A percentile compares a stretch with the other conserved stretches of the same genome.
phyloP scores from a whole-genome alignment of 1,139 yeast species.

The Kurtzmaniella quercitrusa region DNA sequence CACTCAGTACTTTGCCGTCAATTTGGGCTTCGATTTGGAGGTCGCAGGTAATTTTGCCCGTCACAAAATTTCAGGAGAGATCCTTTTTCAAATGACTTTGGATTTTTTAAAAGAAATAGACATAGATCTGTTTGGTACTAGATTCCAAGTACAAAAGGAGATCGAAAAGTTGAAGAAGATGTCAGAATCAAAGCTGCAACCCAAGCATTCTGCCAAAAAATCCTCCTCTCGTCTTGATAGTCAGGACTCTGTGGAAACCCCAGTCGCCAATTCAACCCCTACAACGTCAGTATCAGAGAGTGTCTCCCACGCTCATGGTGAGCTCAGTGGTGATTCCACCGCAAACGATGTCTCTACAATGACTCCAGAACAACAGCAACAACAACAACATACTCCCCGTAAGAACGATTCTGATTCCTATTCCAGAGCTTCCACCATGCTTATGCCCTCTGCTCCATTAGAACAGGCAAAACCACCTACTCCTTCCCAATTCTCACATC shows the following conservation, averaged over 20 bases:
- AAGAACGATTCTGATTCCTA: conserved; percentile 2
- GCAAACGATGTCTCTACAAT: no score
- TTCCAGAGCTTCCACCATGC: conserved; percentile 8
- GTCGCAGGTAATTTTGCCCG: conserved; percentile 76
- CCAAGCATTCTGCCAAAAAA: not conserved
- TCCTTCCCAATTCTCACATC: conserved; percentile 19
- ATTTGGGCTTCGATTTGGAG: conserved; percentile 66
- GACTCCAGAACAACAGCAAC: no score
- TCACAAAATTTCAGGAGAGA: conserved; percentile 86
- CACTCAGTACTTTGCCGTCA: conserved; percentile 61
- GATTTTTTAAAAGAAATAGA: conserved; percentile 87
- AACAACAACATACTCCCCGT: not conserved
- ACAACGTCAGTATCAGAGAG: conserved; percentile 1
- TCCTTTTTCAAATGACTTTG: conserved; percentile 79
- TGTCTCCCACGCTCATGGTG: not conserved
- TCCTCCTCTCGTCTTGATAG: not conserved
- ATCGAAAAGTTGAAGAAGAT: conserved; percentile 63
- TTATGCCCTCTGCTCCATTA: conserved; percentile 16
- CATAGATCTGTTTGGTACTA: conserved; percentile 87
- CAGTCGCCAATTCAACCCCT: not conserved
- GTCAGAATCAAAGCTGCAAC: not conserved
- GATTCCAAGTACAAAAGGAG: conserved; percentile 87
- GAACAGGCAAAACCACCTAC: conserved; percentile 8
- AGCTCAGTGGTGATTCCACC: no score
- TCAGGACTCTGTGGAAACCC: not conserved